A percentile compares a stretch with the other conserved stretches of the same genome.
phyloP scores from a whole-genome alignment of 106 monocot species.

The Ottelia alismoides region DNA sequence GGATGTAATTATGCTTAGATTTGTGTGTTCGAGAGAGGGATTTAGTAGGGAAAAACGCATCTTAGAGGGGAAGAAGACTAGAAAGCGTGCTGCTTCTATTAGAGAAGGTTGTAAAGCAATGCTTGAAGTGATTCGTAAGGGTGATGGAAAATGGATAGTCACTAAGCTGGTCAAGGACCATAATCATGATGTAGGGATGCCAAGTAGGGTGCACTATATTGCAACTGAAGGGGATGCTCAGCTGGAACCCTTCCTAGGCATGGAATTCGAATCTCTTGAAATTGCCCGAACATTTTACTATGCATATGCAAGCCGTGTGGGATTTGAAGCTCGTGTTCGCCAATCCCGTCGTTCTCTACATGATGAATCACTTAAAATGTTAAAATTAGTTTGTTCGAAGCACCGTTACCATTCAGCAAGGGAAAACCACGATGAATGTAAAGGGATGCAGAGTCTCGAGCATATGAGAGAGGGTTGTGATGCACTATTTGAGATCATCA shows the following conservation, averaged over 20 bases:
- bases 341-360: slow-evolving; percentile 79
- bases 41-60: slow-evolving; percentile 56
- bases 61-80: slow-evolving; percentile 68
- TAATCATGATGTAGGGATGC: slow-evolving; percentile 69
- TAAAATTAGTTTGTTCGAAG: slow-evolving; percentile 88
- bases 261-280: slow-evolving; percentile 93
- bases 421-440: slow-evolving; percentile 67
- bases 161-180: slow-evolving; percentile 88
- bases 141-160: slow-evolving; percentile 89
- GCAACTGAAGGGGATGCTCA: slow-evolving; percentile 76
- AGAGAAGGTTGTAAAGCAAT: slow-evolving; percentile 96
- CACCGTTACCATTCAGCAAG: slow-evolving; percentile 52
- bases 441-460: slow-evolving; percentile 44
- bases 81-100: slow-evolving; percentile 74
- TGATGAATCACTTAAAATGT: slow-evolving; percentile 89
- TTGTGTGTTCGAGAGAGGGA: slow-evolving; percentile 94
- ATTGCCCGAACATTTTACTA: slow-evolving; percentile 84
- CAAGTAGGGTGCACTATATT: slow-evolving; percentile 67
- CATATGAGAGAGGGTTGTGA: slow-evolving; percentile 84
- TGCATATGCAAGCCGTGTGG: slow-evolving; percentile 80
- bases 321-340: slow-evolving; percentile 88
- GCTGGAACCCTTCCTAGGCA: slow-evolving; percentile 72
- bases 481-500: slow-evolving; percentile 90
- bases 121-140: slow-evolving; percentile 94
- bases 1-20: slow-evolving; percentile 91